Conservation (phyloP, 2,329 filamentous ascomycete genomes). For the Botrytis squamosa region DNA sequence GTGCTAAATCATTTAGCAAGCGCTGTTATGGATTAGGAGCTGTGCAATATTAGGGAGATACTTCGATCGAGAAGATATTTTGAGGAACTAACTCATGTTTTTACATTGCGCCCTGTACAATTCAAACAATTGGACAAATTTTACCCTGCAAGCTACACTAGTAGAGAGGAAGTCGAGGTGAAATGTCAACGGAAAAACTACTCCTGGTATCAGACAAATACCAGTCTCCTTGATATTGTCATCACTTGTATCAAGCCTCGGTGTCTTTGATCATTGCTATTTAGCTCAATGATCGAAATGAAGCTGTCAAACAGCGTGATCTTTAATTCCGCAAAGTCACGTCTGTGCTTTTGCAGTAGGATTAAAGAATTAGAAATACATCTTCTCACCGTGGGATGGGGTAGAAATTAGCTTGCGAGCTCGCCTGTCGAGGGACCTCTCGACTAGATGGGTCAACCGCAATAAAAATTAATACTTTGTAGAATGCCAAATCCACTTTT, state of each 20-base stretch:
- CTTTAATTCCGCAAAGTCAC: neutral
- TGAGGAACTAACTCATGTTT: neutral
- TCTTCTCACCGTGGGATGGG: neutral
- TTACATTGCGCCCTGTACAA: too few species aligned
- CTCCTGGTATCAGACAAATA: neutral
- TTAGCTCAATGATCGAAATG: neutral
- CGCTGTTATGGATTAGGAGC: neutral
- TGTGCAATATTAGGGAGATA: neutral
- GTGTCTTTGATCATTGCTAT: neutral
- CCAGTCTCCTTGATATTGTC: neutral
- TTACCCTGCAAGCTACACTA: neutral
- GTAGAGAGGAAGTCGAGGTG: neutral
- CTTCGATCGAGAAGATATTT: neutral
- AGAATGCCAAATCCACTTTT: constrained; percentile 3
- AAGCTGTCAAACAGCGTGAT: neutral
- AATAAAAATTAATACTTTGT: neutral
- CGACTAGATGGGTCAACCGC: neutral
- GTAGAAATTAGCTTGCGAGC: neutral
- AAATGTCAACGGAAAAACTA: neutral
- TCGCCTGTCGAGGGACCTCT: neutral
- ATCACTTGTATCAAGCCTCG: neutral
- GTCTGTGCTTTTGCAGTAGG: neutral
- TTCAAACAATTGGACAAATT: neutral
- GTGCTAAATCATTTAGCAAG: neutral
- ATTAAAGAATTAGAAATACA: neutral